Evolutionary conservation across 805 yeast species (phyloP), one percentile per base, ranked within the genome.

Genomic region (Starmerella tilneyi): DNA sequence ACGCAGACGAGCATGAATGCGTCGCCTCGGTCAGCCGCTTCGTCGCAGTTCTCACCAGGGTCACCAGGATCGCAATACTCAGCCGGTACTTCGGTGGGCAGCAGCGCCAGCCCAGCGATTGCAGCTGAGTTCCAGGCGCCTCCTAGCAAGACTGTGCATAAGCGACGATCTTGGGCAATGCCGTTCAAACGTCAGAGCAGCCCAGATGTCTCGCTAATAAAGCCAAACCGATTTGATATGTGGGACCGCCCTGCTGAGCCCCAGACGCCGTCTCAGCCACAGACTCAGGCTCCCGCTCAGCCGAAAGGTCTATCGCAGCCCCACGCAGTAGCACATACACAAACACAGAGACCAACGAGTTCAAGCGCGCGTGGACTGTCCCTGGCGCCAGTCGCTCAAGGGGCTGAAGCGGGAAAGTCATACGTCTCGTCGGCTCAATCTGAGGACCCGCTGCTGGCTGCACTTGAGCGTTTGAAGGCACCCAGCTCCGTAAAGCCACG

Each of bases 381-480:
- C 22, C 24, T 30, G 42, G 33, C 51, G 12, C 37, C 46, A n/a
- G 32, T 35, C 13, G 19, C 46, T 17, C 28, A 26, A 4, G 7
- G 38, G 15, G 23, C 11, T 3, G 39, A 36, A 7, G 30, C 17
- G 26, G 33, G 41, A 8, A 32, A 38, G 4, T 38, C 41, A 11
- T 38, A 28, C 15, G 41, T 33, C 5, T 26, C 41, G 15, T 13
- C 33, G 6, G n/a, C 41, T 12, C 21, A 22, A 20, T 7, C 19
- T 4, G 47, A 46, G n/a, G 78, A 76, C 53, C 79, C 79, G 8
- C 59, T 76, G 35, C 69, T 75, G 27, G 74, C 76, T 3, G 78
- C 78, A 2, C 59, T 76, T 43, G 74, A 72, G 46, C 70, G 68
- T 12, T 56, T 67, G 37, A 65, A 63, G 54, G 41, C 62, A 5